phyloP scores from a whole-genome alignment of 129 eudicot species.

The Ambrosia artemisiifolia region DNA sequence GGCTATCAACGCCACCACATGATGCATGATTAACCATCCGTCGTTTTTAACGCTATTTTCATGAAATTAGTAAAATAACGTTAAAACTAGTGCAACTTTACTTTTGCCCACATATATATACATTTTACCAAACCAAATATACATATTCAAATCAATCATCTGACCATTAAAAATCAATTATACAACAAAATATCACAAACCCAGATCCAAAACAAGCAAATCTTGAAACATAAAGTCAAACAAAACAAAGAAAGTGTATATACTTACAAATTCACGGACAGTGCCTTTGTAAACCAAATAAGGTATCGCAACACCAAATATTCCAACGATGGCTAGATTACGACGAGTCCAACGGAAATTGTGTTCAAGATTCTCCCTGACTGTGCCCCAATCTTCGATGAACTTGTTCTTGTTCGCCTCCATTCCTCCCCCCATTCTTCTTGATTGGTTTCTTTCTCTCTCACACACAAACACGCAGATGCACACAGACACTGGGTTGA shows the following conservation, averaged over 20 bases:
- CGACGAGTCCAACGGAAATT: conserved; percentile 98
- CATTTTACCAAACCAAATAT: background rate
- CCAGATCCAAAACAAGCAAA: conserved; percentile 6
- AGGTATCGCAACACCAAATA: conserved; percentile 86
- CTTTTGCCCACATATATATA: no score
- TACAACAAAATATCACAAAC: background rate
- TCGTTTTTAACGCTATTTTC: no score
- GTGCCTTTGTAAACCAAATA: conserved; percentile 86
- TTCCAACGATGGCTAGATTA: conserved; percentile 76
- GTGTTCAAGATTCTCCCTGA: conserved; percentile 79
- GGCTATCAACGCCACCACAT: no score
- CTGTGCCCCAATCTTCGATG: conserved; percentile 87
- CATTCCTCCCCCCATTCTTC: conserved; percentile 93
- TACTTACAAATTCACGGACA: conserved; percentile 73
- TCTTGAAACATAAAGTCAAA: background rate
- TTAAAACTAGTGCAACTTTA: no score
- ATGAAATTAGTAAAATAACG: no score
- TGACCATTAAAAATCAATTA: background rate
- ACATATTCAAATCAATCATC: conserved; percentile 1
- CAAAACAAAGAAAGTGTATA: background rate
- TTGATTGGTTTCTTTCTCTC: background rate
- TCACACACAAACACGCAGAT: background rate
- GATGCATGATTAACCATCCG: no score
- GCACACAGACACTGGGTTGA: background rate
- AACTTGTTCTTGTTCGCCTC: conserved; percentile 84